Conservation (phyloP, 805 yeast genomes). For the Komagataella populi region DNA sequence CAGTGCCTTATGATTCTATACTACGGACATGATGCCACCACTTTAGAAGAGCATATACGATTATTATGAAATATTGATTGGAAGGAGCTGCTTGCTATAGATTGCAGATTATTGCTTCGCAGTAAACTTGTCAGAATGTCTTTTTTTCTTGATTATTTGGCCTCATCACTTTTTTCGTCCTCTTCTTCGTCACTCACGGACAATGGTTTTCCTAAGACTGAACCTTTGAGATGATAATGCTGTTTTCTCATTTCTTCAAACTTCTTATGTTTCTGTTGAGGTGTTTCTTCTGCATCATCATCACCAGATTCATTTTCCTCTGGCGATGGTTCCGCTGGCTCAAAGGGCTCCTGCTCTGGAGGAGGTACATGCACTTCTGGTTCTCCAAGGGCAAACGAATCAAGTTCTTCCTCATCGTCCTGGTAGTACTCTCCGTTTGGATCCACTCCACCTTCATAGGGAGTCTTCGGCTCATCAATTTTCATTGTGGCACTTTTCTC, state of each 20-base stretch:
- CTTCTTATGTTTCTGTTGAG: constrained; percentile 45
- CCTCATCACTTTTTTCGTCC: constrained; percentile 6
- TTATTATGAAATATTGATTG: not conserved
- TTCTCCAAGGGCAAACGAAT: constrained; percentile 41
- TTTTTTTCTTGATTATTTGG: not conserved
- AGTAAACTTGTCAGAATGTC: not conserved
- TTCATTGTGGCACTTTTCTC: constrained; percentile 64
- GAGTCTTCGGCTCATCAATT: constrained; percentile 92
- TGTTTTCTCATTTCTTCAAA: constrained; percentile 72
- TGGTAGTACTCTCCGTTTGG: constrained; percentile 71
- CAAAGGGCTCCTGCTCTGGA: not conserved
- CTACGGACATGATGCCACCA: not conserved
- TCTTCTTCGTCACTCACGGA: constrained; percentile 19
- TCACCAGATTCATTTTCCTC: constrained; percentile 28
- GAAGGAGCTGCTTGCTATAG: not conserved
- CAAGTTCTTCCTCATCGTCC: constrained; percentile 42
- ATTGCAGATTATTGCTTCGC: not conserved
- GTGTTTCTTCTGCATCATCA: constrained; percentile 21
- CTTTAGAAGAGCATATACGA: not conserved
- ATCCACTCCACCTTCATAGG: constrained; percentile 81
- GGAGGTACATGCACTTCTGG: constrained; percentile 21
- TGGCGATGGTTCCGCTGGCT: constrained; percentile 1
- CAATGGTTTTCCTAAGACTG: constrained; percentile 29
- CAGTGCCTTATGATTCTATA: not conserved
- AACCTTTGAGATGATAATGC: constrained; percentile 56